Evolutionary conservation across 108 stramenopile genomes (phyloP), one percentile per base, ranked within the genome.

Genomic region (Nitzschia sp.): DNA sequence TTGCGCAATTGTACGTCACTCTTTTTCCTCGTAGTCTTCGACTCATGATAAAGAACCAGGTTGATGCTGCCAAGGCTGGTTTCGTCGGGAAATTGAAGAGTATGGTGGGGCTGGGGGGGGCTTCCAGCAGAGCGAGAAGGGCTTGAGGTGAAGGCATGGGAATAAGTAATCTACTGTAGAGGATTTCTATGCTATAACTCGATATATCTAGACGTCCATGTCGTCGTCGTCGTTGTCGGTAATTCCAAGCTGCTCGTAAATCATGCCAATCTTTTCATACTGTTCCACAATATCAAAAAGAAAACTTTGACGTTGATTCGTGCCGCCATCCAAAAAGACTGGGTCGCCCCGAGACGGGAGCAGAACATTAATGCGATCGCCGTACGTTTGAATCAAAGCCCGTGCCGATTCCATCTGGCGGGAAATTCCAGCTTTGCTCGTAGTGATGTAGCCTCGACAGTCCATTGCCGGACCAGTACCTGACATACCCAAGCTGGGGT

Each of bases 371-470:
- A 92, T 87, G 21, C 90, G 85, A 66, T 92, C 90, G 29, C 65
- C 68, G 64, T 95, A 95, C 17, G 46, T 64, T 8, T 83, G 47
- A 25, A 92, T 77, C 62, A 95, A 58, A 28, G 69, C 62, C 24
- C 69, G 42, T 15, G 90, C 90, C 29, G 88, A 95, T 58, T 88
- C 71, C 81, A 93, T 84, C 65, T 91, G 90, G 15, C 79, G 64
- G 28, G 72, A 54, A 11, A 90, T 76, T 13, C 90, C 90, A 17
- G 81, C 88, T 23, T 59, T 65, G 54, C 75, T 89, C 18, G 90
- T 92, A 46, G 93, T 84, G 32, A 95, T 71, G 64, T 90, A 95
- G 19, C 93, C 93, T 24, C 79, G 80, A 66, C 76, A 77, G 65
- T 95, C 93, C 29, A 92, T 65, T 19, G 81, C 74, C 11, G 93